phyloP scores from a whole-genome alignment of 441 rosid species.

The Adansonia grandidieri region DNA sequence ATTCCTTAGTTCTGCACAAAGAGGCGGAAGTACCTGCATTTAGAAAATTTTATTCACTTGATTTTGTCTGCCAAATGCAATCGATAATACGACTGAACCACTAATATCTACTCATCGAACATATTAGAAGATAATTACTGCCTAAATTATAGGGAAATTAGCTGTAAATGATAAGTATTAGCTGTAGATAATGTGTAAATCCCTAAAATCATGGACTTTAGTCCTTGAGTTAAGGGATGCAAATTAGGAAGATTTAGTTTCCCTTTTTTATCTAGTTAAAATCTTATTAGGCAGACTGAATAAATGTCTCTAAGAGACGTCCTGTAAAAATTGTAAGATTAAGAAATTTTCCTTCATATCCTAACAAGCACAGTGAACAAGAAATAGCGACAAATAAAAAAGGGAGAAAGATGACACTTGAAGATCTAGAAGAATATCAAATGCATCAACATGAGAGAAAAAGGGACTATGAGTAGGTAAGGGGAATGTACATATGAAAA shows the following conservation, averaged over 20 bases:
- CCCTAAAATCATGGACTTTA: too few species aligned
- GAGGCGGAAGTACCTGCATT: conserved; percentile 90
- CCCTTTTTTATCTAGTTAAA: too few species aligned
- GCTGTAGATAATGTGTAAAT: too few species aligned
- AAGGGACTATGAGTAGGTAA: neutral
- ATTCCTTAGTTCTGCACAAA: conserved; percentile 97
- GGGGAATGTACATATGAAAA: neutral
- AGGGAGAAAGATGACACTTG: neutral
- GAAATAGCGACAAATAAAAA: conserved; percentile 7
- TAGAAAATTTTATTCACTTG: conserved; percentile 1
- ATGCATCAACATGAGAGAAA: neutral
- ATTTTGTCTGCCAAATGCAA: neutral
- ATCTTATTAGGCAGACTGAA: too few species aligned
- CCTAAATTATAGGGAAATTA: too few species aligned
- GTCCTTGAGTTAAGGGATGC: too few species aligned
- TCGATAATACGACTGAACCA: conserved; percentile 1
- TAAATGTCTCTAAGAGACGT: too few species aligned
- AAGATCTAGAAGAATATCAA: conserved; percentile 10
- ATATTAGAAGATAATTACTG: too few species aligned
- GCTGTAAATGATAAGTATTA: too few species aligned
- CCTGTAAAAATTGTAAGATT: too few species aligned
- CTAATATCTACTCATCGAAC: neutral
- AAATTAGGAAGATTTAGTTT: too few species aligned
- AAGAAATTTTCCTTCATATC: too few species aligned
- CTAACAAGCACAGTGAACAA: conserved; percentile 1